Evolutionary conservation across 148 eudicot species (phyloP), one percentile per base, ranked within the genome.

Genomic region (Rheum nobile): DNA sequence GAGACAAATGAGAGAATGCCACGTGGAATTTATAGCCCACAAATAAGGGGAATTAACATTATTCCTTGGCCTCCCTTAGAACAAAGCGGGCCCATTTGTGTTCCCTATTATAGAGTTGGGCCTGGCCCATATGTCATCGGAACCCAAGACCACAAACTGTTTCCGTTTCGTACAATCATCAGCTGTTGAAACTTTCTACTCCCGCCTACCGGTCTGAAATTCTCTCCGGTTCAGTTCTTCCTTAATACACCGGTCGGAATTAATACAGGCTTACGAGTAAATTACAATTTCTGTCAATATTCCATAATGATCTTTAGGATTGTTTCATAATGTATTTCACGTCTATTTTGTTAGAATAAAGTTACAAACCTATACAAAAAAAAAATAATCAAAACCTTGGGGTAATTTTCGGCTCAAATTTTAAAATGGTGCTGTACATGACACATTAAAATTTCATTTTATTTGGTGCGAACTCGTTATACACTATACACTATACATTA

Each of bases 101-200:
- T 32, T 37, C 32, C 70, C 39, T 31, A 6, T 44, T 12, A 17
- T 26, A 17, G 26, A 28, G 37, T 71, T 71, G 82, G 76, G 77
- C 79, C 67, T 69, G 85, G 85, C 85, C 85, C 85, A 79, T 79
- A 37, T 83, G 85, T 83, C 76, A n/a, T 75, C 76, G n/a, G 52
- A 75, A 32, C 77, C 35, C 69, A 37, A 73, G 75, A 79, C 85
- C 74, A 67, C 71, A 24, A 43, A 31, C 21, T 32, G 70, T 65
- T 65, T 32, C 39, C 70, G 70, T 65, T 34, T 65, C 38, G 38
- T 17, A 65, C 70, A 8, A 39, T 74, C 75, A 16, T 65, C 52
- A 22, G 38, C 21, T 9, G 79, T 59, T 41, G 50, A 67, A 75
- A n/a, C 61, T 34, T 63, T 46, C 46, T 16, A 12, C 41, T 32